These are phyloP conservation scores for Arachis monticola DNA, from an alignment of 331 rosid genomes.

Conservation along the genomic window DNA sequence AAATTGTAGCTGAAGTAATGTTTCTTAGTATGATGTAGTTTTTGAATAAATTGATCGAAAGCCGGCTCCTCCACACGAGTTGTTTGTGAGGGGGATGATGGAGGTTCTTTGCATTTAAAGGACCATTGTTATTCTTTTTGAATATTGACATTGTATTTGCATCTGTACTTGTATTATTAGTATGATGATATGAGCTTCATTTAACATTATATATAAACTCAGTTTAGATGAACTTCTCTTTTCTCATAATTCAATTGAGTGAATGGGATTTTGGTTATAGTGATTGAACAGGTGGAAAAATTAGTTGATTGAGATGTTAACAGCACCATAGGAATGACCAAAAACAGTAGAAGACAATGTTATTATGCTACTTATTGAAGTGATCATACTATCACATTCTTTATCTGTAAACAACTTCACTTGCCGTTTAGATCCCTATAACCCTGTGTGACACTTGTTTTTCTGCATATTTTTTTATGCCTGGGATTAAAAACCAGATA, in stretches of 20 bases:
- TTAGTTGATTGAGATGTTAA: slow-evolving; percentile 16
- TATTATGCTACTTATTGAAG: not conserved
- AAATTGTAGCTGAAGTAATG: slow-evolving; percentile 1
- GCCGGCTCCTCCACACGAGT: not conserved
- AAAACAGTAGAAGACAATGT: slow-evolving; percentile 8
- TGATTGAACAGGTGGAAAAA: slow-evolving; percentile 12
- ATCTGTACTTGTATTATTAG: not conserved
- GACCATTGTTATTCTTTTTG: slow-evolving; percentile 8
- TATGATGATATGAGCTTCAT: not conserved
- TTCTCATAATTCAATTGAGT: slow-evolving; percentile 16
- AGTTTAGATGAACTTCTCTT: not conserved
- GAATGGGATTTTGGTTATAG: slow-evolving; percentile 15
- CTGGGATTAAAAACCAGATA: slow-evolving; percentile 2
- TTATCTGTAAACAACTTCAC: not conserved
- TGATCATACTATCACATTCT: not conserved
- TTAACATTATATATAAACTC: not conserved
- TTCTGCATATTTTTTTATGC: not conserved
- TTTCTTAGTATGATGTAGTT: slow-evolving; percentile 23
- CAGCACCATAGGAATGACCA: slow-evolving; percentile 6
- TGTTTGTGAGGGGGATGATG: slow-evolving; percentile 1
- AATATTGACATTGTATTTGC: not conserved
- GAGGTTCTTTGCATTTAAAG: slow-evolving; percentile 10
- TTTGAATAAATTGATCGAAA: slow-evolving; percentile 41
- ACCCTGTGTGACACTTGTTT: not conserved
- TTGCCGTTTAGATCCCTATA: slow-evolving; percentile 9